Conservation (phyloP, 1,139 yeast genomes). For the Yamadazyma atmosphaerica region DNA sequence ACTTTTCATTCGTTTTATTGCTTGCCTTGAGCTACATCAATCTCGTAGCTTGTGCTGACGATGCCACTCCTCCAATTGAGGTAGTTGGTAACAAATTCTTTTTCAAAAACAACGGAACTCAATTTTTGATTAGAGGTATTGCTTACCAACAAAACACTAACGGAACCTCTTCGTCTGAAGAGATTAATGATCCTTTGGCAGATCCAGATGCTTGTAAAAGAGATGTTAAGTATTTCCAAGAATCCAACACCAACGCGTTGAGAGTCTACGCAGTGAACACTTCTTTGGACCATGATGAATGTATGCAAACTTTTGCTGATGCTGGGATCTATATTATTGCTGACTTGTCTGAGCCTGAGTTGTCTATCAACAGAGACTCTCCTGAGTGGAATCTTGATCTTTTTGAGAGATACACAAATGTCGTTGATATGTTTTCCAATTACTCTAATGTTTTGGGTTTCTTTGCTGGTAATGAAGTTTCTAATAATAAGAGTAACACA, state of each 20-base stretch:
- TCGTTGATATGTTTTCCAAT: slow-evolving; percentile 78
- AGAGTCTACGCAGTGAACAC: slow-evolving; percentile 73
- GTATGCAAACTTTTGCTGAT: slow-evolving; percentile 81
- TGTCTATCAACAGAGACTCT: slow-evolving; percentile 69
- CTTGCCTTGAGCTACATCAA: not conserved
- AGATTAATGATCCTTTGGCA: slow-evolving; percentile 72
- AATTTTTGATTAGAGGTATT: slow-evolving; percentile 76
- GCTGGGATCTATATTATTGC: slow-evolving; percentile 88
- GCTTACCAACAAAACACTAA: slow-evolving; percentile 75
- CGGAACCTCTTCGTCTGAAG: slow-evolving; percentile 41
- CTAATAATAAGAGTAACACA: slow-evolving; percentile 53
- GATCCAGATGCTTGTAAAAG: slow-evolving; percentile 71
- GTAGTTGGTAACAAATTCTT: slow-evolving; percentile 75
- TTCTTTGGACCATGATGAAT: slow-evolving; percentile 76
- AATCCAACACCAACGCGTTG: slow-evolving; percentile 74
- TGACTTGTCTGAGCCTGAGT: slow-evolving; percentile 84
- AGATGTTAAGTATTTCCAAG: slow-evolving; percentile 76
- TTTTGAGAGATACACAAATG: slow-evolving; percentile 71
- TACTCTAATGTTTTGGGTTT: slow-evolving; percentile 89
- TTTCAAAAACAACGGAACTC: slow-evolving; percentile 75
- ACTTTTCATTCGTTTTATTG: slow-evolving; percentile 3
- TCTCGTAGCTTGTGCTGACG: slow-evolving; percentile 8
- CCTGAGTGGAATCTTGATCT: slow-evolving; percentile 74
- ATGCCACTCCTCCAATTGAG: slow-evolving; percentile 46
- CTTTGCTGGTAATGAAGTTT: slow-evolving; percentile 90